phyloP scores from a whole-genome alignment of 2,329 filamentous ascomycete genomes.

The Penicillium olsonii region DNA sequence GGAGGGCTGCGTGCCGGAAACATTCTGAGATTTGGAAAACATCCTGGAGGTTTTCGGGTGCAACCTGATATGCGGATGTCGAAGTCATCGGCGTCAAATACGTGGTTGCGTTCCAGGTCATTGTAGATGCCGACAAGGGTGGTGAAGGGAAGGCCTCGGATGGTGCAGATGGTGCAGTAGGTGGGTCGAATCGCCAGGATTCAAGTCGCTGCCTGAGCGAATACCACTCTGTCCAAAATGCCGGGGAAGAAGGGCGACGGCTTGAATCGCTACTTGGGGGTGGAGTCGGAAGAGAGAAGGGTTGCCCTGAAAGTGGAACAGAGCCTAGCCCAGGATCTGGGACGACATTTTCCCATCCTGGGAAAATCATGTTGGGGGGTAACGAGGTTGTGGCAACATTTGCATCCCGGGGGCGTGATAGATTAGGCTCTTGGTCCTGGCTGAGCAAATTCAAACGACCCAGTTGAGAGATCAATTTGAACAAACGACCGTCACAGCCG shows the following conservation, averaged over 20 bases:
- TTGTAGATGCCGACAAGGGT: slow-evolving; percentile 17
- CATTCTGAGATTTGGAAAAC: slow-evolving; percentile 82
- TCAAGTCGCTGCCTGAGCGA: slow-evolving; percentile 74
- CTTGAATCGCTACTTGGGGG: slow-evolving; percentile 22
- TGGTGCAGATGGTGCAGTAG: slow-evolving; percentile 18
- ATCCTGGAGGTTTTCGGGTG: slow-evolving; percentile 67
- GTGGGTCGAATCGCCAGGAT: slow-evolving; percentile 72
- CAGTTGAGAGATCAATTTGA: slow-evolving; percentile 81
- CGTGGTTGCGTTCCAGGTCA: slow-evolving; percentile 19
- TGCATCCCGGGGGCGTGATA: slow-evolving; percentile 26
- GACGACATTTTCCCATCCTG: slow-evolving; percentile 20
- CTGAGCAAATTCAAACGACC: slow-evolving; percentile 82
- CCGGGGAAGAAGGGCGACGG: slow-evolving; percentile 26
- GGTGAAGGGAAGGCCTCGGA: slow-evolving; percentile 19
- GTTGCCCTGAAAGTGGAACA: slow-evolving; percentile 28
- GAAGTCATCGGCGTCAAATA: slow-evolving; percentile 33
- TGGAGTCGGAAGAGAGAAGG: slow-evolving; percentile 35
- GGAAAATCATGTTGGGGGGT: slow-evolving; percentile 38
- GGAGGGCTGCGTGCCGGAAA: slow-evolving; percentile 83
- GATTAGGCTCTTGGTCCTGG: slow-evolving; percentile 57
- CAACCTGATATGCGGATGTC: slow-evolving; percentile 35
- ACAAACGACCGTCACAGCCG: slow-evolving; percentile 82
- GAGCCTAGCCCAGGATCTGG: slow-evolving; percentile 40
- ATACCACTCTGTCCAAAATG: slow-evolving; percentile 87
- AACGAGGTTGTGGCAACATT: slow-evolving; percentile 30